Percentiles rank a stretch among this genome's conserved stretches.
Conservation (phyloP, 345 rosid genomes). For the Orychophragmus violaceus region DNA sequence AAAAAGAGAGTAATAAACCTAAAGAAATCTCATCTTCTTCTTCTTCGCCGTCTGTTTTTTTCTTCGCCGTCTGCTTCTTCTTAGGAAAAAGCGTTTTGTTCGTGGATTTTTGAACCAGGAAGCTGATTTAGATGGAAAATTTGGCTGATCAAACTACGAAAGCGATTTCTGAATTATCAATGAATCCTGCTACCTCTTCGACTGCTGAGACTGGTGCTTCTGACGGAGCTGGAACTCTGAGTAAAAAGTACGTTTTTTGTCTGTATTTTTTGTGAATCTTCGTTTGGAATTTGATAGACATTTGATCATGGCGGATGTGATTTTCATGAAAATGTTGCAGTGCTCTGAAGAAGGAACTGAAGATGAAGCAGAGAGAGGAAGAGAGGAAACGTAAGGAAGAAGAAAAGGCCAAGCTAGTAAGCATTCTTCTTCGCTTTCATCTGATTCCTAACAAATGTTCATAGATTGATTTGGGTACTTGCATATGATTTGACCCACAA, state of each 20-base stretch:
- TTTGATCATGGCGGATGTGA: neutral
- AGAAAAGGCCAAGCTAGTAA: conserved; percentile 39
- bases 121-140: conserved; percentile 3
- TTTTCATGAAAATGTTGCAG: conserved; percentile 32
- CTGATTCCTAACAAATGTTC: neutral
- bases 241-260: conserved; percentile 60
- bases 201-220: neutral
- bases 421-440: neutral
- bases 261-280: neutral
- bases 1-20: no score
- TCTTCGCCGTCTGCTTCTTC: no score
- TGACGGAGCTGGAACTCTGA: conserved; percentile 42
- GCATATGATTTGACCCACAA: neutral
- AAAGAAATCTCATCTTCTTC: no score
- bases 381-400: conserved; percentile 75
- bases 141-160: conserved; percentile 13
- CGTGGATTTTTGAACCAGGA: neutral
- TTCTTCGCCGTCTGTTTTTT: no score
- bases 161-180: conserved; percentile 12
- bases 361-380: conserved; percentile 70
- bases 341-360: conserved; percentile 80
- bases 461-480: neutral
- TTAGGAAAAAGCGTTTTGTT: neutral
- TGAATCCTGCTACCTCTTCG: conserved; percentile 9
- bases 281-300: neutral